A percentile compares a stretch with the other conserved stretches of the same genome.
Conservation (phyloP, 2,329 filamentous ascomycete genomes). For the Pyricularia sp. region DNA sequence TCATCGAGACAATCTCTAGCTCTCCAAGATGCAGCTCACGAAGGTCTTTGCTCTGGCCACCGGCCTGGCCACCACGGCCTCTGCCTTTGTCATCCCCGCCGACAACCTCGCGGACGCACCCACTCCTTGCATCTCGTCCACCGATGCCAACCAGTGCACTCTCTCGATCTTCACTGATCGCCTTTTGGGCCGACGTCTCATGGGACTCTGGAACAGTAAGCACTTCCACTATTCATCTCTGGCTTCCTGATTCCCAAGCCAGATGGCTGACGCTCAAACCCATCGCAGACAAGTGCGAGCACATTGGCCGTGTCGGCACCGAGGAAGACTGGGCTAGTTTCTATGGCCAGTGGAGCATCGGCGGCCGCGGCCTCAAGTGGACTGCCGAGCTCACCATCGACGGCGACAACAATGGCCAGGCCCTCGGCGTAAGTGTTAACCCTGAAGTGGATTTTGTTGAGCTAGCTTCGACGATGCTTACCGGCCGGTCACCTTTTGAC, state of each 20-base stretch:
- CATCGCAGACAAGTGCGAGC: neutral
- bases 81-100: neutral
- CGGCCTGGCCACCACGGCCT: neutral
- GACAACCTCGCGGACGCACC: neutral
- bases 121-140: neutral
- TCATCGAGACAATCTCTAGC: neutral
- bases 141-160: neutral
- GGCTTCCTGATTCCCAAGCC: neutral
- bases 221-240: neutral
- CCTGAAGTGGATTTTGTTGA: neutral
- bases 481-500: neutral
- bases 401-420: neutral
- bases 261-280: neutral
- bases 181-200: neutral
- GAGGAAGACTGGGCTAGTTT: neutral
- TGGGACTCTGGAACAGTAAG: neutral
- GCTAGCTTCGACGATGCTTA: neutral
- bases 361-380: neutral
- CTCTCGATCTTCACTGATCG: neutral
- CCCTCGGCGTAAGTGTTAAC: neutral
- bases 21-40: neutral
- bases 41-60: neutral
- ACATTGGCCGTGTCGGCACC: neutral
- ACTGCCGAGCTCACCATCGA: neutral
- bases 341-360: neutral